These are phyloP conservation scores for Apiospora sp. DNA, from an alignment of 2,329 filamentous ascomycete species.

Conservation along the genomic window DNA sequence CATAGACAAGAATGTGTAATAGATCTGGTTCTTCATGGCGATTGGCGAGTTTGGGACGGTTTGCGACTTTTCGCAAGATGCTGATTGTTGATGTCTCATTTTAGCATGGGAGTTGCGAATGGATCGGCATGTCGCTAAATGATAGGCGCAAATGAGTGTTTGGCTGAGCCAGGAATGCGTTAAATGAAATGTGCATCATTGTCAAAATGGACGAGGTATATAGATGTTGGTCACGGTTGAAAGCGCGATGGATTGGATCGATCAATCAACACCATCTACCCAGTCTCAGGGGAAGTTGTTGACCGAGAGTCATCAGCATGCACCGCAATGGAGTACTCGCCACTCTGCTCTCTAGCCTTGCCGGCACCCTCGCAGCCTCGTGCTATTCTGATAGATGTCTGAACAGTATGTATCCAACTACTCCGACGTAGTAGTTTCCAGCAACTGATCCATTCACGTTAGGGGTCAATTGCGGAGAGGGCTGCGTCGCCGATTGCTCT, in stretches of 20 bases:
- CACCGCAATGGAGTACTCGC: not conserved
- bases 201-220: not conserved
- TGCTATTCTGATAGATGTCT: not conserved
- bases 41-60: not conserved
- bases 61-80: not conserved
- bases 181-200: not conserved
- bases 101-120: not conserved
- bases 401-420: not conserved
- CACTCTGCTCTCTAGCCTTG: not conserved
- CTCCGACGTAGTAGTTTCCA: no score
- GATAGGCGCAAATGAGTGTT: not conserved
- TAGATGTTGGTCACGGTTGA: not conserved
- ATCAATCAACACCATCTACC: not conserved
- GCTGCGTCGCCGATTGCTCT: not conserved
- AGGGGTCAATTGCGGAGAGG: not conserved
- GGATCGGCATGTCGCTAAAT: not conserved
- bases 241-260: not conserved
- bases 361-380: not conserved
- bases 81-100: constrained; percentile 8
- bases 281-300: not conserved
- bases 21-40: constrained; percentile 16
- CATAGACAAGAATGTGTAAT: constrained; percentile 21
- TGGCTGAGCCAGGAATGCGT: not conserved
- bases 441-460: not conserved
- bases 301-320: not conserved